phyloP scores from a whole-genome alignment of 805 yeast genomes.

The Zygosaccharomyces pseudorouxii region DNA sequence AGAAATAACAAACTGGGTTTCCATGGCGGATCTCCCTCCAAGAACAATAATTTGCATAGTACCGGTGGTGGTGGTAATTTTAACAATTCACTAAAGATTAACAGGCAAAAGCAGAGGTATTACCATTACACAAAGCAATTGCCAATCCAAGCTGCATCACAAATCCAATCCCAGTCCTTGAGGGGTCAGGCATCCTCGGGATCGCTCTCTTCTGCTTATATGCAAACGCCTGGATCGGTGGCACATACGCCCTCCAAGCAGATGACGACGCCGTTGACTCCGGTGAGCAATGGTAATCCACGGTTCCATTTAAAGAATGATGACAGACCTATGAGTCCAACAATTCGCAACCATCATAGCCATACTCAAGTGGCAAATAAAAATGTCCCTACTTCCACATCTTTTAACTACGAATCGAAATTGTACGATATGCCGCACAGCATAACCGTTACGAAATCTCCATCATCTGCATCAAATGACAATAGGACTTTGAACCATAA shows the following conservation, averaged over 20 bases:
- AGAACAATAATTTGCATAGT: not conserved
- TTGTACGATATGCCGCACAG: constrained; percentile 35
- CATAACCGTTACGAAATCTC: constrained; percentile 8
- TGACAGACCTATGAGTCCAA: constrained; percentile 11
- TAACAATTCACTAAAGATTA: constrained; percentile 30
- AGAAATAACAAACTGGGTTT: not conserved
- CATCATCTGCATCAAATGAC: constrained; percentile 10
- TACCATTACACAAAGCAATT: constrained; percentile 30
- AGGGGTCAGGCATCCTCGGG: constrained; percentile 25
- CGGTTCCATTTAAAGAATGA: not conserved
- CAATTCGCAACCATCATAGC: constrained; percentile 5
- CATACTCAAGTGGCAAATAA: not conserved
- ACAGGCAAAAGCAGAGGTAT: constrained; percentile 34
- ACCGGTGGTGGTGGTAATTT: constrained; percentile 6
- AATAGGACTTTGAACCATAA: constrained; percentile 7
- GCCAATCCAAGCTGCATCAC: constrained; percentile 16
- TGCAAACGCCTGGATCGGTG: constrained; percentile 28
- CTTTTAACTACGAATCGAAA: constrained; percentile 38
- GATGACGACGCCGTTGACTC: constrained; percentile 24
- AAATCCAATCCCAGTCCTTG: constrained; percentile 23
- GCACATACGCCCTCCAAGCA: constrained; percentile 26
- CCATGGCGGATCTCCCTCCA: not conserved
- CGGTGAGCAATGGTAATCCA: constrained; percentile 16
- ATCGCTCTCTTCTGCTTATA: constrained; percentile 26
- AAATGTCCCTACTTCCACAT: constrained; percentile 5